phyloP scores from a whole-genome alignment of 2,329 filamentous ascomycete species.

The Mycosphaerella sp. region DNA sequence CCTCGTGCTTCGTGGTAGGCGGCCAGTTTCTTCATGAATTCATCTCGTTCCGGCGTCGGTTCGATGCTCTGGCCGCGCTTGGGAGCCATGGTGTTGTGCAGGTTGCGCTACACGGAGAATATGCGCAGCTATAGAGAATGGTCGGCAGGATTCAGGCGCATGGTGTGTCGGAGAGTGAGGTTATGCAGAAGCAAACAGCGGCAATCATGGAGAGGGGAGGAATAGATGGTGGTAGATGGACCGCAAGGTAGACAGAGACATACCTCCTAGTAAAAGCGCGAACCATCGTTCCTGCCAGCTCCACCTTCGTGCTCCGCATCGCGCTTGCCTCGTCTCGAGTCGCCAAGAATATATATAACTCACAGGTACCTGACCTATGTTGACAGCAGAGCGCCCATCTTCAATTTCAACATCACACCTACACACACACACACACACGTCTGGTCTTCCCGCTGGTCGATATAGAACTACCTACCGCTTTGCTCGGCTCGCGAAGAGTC shows the following conservation, averaged over 20 bases:
- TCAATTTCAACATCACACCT: neutral
- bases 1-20: slow-evolving; percentile 74
- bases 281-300: neutral
- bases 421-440: neutral
- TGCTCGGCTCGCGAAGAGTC: slow-evolving; percentile 17
- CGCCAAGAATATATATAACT: no score
- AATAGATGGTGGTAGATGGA: neutral
- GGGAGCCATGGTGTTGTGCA: slow-evolving; percentile 37
- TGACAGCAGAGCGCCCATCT: neutral
- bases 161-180: neutral
- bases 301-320: neutral
- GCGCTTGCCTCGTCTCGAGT: neutral
- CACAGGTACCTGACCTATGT: no score
- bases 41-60: slow-evolving; percentile 59
- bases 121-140: neutral
- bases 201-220: neutral
- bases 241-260: neutral
- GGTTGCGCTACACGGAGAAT: neutral
- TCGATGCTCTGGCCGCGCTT: slow-evolving; percentile 44
- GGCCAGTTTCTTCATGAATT: slow-evolving; percentile 67
- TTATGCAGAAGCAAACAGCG: neutral
- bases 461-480: neutral
- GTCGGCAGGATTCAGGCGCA: neutral
- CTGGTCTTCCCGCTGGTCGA: neutral
- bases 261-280: no score